Evolutionary conservation across 2,329 filamentous ascomycete species (phyloP), one percentile per base, ranked within the genome.

Genomic region (Xylariales sp.): DNA sequence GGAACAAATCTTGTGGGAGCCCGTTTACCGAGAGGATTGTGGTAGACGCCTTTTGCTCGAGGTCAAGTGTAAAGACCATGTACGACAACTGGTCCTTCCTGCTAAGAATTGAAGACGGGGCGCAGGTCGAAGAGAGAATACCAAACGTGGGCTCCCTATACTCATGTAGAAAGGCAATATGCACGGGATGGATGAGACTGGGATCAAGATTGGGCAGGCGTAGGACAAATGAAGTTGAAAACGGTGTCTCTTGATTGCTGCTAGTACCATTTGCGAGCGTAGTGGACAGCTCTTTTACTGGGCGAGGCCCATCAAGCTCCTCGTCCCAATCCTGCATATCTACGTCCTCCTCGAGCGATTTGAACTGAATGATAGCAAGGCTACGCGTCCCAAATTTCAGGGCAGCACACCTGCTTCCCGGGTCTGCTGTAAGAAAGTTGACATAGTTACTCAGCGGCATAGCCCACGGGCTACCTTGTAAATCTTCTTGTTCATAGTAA

Each of bases 141-240:
- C 95, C 96, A 82, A 99, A 97, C 0, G 96, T 99, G 12, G 96
- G 95, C 80, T 98, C 96, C 79, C 96, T 91, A 80, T 99, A 99
- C 82, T 98, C 95, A 85, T 98, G 89, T 72, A 99, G 84, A 80
- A 99, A 99, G 63, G 93, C 91, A 76, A 99, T 88, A 78, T 97
- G 93, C 76, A 97, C 90, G 56, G 95, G 94, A 80, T 97, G 92
- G 68, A 95, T 89, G 73, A 99, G 86, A 71, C 88, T 89, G 70
- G 94, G 92, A 80, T 98, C 95, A 80, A 99, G 86, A 75, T 94
- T 89, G 61, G 94, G 93, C 72, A 98, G 86, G 71, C 94, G 92
- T 71, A 99, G 87, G 71, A 98, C 95, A 83, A 98, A 99, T 65
- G 96, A 98, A 41, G 94, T 87, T 75, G 90, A 88, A 85, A 97